phyloP scores from a whole-genome alignment of 441 rosid species.

The Syzygium malaccense region DNA sequence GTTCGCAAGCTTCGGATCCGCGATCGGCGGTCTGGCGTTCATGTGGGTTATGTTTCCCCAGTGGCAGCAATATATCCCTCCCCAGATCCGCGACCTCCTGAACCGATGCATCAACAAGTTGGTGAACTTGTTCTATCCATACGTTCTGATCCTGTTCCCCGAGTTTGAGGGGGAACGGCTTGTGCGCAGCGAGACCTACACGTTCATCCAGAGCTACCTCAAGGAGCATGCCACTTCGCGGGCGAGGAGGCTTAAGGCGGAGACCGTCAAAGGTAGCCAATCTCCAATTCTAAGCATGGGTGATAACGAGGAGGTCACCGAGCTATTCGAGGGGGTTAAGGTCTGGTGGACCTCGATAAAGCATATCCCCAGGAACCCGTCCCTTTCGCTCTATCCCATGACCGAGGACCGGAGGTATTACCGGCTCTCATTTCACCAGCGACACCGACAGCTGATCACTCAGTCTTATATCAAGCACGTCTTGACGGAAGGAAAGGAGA shows the following conservation, averaged over 20 bases:
- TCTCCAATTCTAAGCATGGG: slow-evolving; percentile 5
- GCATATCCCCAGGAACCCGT: not conserved
- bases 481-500: not conserved
- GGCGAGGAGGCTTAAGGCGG: slow-evolving; percentile 24
- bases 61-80: slow-evolving; percentile 15
- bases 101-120: slow-evolving; percentile 6
- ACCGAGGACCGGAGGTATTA: not conserved
- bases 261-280: slow-evolving; percentile 13
- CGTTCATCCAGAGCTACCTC: slow-evolving; percentile 23
- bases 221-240: slow-evolving; percentile 6
- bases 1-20: slow-evolving; percentile 12
- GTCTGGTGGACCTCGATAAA: slow-evolving; percentile 8
- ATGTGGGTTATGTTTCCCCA: slow-evolving; percentile 12
- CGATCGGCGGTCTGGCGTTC: slow-evolving; percentile 18
- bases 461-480: not conserved
- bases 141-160: slow-evolving; percentile 18
- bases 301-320: slow-evolving; percentile 2
- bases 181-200: slow-evolving; percentile 15
- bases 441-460: slow-evolving; percentile 4
- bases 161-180: slow-evolving; percentile 18
- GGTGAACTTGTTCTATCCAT: slow-evolving; percentile 8
- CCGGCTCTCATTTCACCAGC: not conserved
- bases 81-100: not conserved
- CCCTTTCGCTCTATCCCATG: not conserved
- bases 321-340: not conserved